Evolutionary conservation across 164 flowering plant genomes (phyloP).

Genomic region (Piper betle): DNA sequence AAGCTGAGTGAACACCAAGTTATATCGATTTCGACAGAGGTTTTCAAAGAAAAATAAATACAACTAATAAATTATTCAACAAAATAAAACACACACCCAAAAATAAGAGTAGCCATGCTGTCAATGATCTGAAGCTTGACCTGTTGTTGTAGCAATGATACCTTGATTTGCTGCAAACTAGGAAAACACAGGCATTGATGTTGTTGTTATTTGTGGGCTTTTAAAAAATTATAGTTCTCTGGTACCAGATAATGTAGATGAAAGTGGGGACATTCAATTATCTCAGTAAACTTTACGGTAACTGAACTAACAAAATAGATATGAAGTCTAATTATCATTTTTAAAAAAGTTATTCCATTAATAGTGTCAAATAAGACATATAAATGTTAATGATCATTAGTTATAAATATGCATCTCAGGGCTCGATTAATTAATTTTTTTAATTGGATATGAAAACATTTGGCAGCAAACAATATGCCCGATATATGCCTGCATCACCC

Average conservation of each 20-base stretch:
- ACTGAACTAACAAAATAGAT: neutral
- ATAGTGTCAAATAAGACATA: neutral
- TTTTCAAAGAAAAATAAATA: too few relatives aligned
- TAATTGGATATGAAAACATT: too few relatives aligned
- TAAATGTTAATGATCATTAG: too few relatives aligned
- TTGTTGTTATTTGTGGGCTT: too few relatives aligned
- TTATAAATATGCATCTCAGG: too few relatives aligned
- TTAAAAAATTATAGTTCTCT: too few relatives aligned
- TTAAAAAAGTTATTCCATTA: neutral
- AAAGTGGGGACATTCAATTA: neutral
- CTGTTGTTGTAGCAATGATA: slow-evolving; percentile 48
- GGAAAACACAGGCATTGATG: neutral
- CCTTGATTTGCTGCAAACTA: slow-evolving; percentile 74
- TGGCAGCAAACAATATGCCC: too few relatives aligned
- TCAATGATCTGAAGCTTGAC: slow-evolving; percentile 78
- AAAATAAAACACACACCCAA: slow-evolving; percentile 27
- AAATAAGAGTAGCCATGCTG: slow-evolving; percentile 74
- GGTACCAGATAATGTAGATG: too few relatives aligned
- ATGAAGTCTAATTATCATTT: neutral
- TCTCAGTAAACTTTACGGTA: neutral
- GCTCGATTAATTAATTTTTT: too few relatives aligned
- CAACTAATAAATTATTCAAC: neutral
- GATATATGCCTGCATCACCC: too few relatives aligned
- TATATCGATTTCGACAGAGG: too few relatives aligned
- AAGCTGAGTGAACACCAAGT: too few relatives aligned